Conservation (phyloP, 768 basidiomycete species). For the Termitomyces sp. region DNA sequence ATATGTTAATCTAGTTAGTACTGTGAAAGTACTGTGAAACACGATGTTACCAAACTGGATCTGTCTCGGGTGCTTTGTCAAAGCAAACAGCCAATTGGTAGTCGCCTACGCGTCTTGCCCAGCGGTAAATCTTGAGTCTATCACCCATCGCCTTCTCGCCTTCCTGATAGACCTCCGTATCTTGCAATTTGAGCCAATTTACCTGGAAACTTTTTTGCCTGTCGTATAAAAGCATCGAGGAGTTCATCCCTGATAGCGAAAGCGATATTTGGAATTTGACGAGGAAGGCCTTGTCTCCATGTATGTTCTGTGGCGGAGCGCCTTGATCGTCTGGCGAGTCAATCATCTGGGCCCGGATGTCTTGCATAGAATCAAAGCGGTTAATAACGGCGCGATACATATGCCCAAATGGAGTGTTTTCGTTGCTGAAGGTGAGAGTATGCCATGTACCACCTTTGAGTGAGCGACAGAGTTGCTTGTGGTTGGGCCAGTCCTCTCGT, state of each 20-base stretch:
- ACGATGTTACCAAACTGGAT: slow-evolving; percentile 17
- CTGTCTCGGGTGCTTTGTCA: slow-evolving; percentile 16
- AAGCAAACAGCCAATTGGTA: slow-evolving; percentile 20
- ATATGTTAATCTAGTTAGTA: not conserved
- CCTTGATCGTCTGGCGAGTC: not conserved
- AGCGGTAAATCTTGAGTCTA: slow-evolving; percentile 19
- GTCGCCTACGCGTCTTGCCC: slow-evolving; percentile 18
- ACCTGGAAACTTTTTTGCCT: slow-evolving; percentile 32
- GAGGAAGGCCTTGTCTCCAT: slow-evolving; percentile 30
- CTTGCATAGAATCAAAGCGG: slow-evolving; percentile 16
- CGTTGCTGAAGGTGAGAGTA: slow-evolving; percentile 18
- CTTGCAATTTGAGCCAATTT: slow-evolving; percentile 19
- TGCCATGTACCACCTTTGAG: slow-evolving; percentile 35
- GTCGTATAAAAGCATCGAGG: slow-evolving; percentile 33
- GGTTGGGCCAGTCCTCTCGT: slow-evolving; percentile 32
- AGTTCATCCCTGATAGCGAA: slow-evolving; percentile 1
- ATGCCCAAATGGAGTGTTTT: not conserved
- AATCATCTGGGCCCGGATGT: not conserved
- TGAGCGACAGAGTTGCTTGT: slow-evolving; percentile 30
- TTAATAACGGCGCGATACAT: slow-evolving; percentile 14
- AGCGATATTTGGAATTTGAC: slow-evolving; percentile 33
- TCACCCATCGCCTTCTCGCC: slow-evolving; percentile 15
- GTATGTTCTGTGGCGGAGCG: slow-evolving; percentile 23
- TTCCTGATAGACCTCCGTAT: slow-evolving; percentile 15
- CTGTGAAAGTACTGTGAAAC: not conserved